phyloP scores from a whole-genome alignment of 164 flowering plant species.

The Litsea cubeba region DNA sequence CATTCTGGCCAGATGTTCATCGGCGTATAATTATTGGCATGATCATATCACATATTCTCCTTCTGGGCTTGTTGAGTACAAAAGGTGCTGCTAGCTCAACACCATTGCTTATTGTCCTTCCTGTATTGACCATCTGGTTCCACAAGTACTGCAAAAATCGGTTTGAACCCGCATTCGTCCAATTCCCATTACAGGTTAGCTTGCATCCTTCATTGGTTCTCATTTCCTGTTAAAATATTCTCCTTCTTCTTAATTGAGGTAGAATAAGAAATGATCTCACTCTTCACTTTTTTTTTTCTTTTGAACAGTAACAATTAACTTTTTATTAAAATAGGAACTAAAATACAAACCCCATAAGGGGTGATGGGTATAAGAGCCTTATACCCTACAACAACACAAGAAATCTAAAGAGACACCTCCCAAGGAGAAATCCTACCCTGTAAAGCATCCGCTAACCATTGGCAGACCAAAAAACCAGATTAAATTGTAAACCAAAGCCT shows the following conservation, averaged over 20 bases:
- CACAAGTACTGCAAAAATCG: constrained; percentile 71
- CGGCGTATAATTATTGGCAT: constrained; percentile 57
- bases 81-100: constrained; percentile 59
- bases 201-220: neutral
- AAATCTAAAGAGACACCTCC: too few relatives aligned
- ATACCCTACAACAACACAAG: too few relatives aligned
- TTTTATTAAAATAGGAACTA: too few relatives aligned
- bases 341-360: too few relatives aligned
- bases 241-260: neutral
- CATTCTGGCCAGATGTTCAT: constrained; percentile 90
- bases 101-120: constrained; percentile 66
- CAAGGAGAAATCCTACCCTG: too few relatives aligned
- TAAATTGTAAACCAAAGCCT: too few relatives aligned
- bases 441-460: too few relatives aligned
- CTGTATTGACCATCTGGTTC: constrained; percentile 73
- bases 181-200: constrained; percentile 70
- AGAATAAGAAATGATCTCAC: neutral
- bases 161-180: constrained; percentile 66
- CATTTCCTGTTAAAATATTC: neutral
- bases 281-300: too few relatives aligned
- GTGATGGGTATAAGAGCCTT: too few relatives aligned
- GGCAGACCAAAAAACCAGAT: too few relatives aligned
- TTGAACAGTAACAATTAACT: too few relatives aligned
- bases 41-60: constrained; percentile 62
- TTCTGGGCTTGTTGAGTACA: constrained; percentile 72